Evolutionary conservation across 139 green algal genomes (phyloP).

Genomic region (Picocystis salinarum): DNA sequence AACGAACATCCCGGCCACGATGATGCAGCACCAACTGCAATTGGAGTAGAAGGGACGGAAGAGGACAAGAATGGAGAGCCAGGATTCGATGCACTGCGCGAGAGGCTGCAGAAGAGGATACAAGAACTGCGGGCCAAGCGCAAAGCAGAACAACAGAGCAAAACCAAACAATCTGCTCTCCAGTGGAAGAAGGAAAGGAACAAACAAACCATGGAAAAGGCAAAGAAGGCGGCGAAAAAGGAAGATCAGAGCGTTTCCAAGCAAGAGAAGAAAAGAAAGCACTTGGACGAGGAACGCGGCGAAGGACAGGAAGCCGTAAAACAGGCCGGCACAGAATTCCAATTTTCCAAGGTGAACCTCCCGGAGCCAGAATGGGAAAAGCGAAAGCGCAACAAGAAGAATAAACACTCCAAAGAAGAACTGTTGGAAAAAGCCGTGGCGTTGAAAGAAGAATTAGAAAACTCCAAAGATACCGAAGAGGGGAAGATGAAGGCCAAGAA

Average conservation of each 20-base stretch:
- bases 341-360: constrained; percentile 25
- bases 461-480: constrained; percentile 13
- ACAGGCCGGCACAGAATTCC: constrained; percentile 8
- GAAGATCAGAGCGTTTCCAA: neutral
- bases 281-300: neutral
- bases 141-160: constrained; percentile 13
- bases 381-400: constrained; percentile 6
- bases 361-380: constrained; percentile 13
- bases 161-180: neutral
- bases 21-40: too few species aligned
- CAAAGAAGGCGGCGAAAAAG: constrained; percentile 23
- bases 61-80: too few species aligned
- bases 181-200: neutral
- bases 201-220: constrained; percentile 7
- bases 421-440: constrained; percentile 33
- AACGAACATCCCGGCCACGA: too few species aligned
- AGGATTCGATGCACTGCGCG: too few species aligned
- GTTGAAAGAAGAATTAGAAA: constrained; percentile 11
- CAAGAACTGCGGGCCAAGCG: too few species aligned
- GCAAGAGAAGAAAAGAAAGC: constrained; percentile 7
- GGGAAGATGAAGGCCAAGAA: too few species aligned
- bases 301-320: constrained; percentile 8
- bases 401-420: constrained; percentile 31
- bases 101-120: too few species aligned
- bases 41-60: too few species aligned